Evolutionary conservation across 106 monocot species (phyloP).

Genomic region (Dendrobium chrysotoxum): DNA sequence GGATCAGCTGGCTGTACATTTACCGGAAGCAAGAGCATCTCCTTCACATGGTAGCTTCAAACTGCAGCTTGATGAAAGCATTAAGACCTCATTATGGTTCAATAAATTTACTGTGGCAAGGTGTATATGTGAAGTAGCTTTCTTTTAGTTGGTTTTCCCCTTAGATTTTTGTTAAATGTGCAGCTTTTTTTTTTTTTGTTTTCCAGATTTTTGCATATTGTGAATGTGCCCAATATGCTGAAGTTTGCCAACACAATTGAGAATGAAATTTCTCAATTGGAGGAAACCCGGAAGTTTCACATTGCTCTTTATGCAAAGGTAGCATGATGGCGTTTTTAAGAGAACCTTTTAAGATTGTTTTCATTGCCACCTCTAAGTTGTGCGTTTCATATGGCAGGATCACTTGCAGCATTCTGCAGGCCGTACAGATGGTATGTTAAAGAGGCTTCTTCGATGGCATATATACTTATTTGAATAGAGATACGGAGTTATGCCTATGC

Average conservation of each 20-base stretch:
- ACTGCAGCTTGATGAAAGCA: conserved; percentile 28
- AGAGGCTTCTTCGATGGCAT: neutral
- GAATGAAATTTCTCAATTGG: conserved; percentile 59
- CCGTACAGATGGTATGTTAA: conserved; percentile 25
- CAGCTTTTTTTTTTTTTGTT: neutral
- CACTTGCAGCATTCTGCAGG: conserved; percentile 12
- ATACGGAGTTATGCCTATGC: neutral
- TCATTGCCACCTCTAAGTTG: neutral
- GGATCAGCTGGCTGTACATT: conserved; percentile 25
- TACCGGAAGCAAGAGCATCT: conserved; percentile 42
- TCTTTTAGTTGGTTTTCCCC: neutral
- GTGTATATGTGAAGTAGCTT: conserved; percentile 18
- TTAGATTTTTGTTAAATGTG: neutral
- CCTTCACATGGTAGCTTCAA: conserved; percentile 39
- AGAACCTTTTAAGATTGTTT: neutral
- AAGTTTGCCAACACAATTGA: conserved; percentile 31
- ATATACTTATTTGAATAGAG: neutral
- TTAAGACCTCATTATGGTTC: conserved; percentile 54
- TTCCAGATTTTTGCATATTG: conserved; percentile 55
- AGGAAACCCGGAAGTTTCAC: conserved; percentile 62
- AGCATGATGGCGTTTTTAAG: neutral
- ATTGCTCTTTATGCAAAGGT: conserved; percentile 61
- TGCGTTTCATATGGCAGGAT: conserved; percentile 24
- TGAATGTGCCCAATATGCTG: conserved; percentile 32
- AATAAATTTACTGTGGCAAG: conserved; percentile 59